These are phyloP conservation scores for Pistacia atlantica DNA, from an alignment of 345 rosid genomes.

Conservation along the genomic window DNA sequence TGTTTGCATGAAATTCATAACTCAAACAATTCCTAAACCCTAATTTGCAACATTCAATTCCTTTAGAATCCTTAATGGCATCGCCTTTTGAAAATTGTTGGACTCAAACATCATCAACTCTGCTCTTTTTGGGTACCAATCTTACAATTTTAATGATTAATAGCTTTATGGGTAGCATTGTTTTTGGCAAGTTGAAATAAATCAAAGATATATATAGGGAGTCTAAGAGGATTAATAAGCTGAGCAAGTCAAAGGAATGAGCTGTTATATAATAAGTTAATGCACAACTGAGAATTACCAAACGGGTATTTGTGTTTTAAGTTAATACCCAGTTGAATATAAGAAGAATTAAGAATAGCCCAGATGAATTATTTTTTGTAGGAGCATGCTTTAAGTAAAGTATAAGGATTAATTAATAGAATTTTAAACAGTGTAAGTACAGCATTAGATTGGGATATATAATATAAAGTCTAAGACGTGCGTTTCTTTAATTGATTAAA, in stretches of 20 bases:
- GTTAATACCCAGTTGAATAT: background rate
- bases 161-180: too few relatives aligned
- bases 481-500: conserved; percentile 38
- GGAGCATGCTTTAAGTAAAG: conserved; percentile 14
- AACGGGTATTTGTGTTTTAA: background rate
- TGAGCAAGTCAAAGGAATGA: conserved; percentile 12
- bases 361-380: background rate
- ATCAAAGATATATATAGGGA: too few relatives aligned
- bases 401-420: conserved; percentile 7
- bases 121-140: too few relatives aligned
- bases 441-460: conserved; percentile 1
- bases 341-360: background rate
- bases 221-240: too few relatives aligned
- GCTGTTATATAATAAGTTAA: background rate
- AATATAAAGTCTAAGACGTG: conserved; percentile 35
- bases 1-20: conserved; percentile 43
- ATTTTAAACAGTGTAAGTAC: conserved; percentile 7
- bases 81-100: too few relatives aligned
- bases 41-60: too few relatives aligned
- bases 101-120: too few relatives aligned
- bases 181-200: too few relatives aligned
- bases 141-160: too few relatives aligned
- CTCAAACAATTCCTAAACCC: background rate
- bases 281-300: background rate
- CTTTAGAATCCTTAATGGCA: too few relatives aligned